Base-by-base conservation (phyloP, 805 yeast species). In the Metschnikowia lochheadii region DNA sequence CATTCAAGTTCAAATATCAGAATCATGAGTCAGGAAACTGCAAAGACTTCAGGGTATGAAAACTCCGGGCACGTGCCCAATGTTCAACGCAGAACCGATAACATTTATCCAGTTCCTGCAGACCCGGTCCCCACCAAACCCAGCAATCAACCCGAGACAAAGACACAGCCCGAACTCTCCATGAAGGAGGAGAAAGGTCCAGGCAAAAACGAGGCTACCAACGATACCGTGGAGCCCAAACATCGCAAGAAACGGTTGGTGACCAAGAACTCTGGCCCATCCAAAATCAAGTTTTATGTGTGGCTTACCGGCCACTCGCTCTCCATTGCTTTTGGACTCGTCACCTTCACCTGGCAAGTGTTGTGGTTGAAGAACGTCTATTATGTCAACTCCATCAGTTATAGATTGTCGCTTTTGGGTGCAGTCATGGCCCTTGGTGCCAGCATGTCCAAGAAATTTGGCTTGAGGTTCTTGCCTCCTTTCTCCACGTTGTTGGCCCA, bases 401-500 rank as follows among this genome's bases (percentile, higher is more conserved):
- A 85, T 66, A 67, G 84, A 53, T 55, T 82, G 38, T 63, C 85
- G 6, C 68, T 86, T 14, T 41, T 80, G 6, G 91, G 91, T 14
- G 77, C 82, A 0, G 61, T 79, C 35, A 47, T 69, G 11, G 74
- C 90, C 3, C 77, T 82, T 58, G 53, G 75, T 1, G 69, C 83
- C 40, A 76, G 88, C 1, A 70, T 81, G 47, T 59, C 77, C 32
- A 84, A 84, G 43, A 81, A 81, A 56, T 84, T 83, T 69, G 83
- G 83, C 21, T 70, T 81, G 17, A 69, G 73, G 29, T 73, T 77
- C 47, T 63, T 70, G 53, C 95, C 96, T 6, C 75, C 83, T 5
- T 76, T 82, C 62, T 77, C 78, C 49, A 80, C 83, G 4, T 70
- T 90, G 63, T 62, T 88, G 49, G 83, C 90, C 8, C 80, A 89